Percentiles rank a stretch among this genome's conserved stretches.
Evolutionary conservation across 2,329 filamentous ascomycete species (phyloP).

Genomic region (Sodiomyces alkalinus): DNA sequence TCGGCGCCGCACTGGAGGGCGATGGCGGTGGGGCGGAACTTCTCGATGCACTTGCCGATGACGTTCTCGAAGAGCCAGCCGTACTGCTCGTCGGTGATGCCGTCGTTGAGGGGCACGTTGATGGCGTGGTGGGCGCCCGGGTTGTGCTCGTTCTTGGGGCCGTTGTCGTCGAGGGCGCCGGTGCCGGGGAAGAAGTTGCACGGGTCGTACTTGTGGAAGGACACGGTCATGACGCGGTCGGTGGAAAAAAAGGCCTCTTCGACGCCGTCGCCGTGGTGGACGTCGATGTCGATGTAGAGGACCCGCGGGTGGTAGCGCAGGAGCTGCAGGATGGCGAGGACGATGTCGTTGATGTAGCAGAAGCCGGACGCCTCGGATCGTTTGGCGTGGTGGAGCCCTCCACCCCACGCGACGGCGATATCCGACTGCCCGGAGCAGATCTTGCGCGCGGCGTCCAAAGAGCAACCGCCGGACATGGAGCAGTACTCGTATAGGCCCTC

Average conservation of each 20-base stretch:
- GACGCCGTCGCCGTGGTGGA: slow-evolving; percentile 85
- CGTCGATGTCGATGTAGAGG: slow-evolving; percentile 95
- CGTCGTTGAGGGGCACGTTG: slow-evolving; percentile 81
- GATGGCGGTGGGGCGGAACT: slow-evolving; percentile 80
- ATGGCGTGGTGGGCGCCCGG: slow-evolving; percentile 78
- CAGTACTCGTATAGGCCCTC: slow-evolving; percentile 93
- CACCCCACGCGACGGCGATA: slow-evolving; percentile 96
- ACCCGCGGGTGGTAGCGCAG: slow-evolving; percentile 84
- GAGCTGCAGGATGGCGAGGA: slow-evolving; percentile 85
- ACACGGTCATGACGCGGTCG: slow-evolving; percentile 83
- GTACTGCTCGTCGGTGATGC: slow-evolving; percentile 85
- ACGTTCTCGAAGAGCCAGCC: slow-evolving; percentile 69
- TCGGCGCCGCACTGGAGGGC: slow-evolving; percentile 94
- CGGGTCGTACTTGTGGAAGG: slow-evolving; percentile 90
- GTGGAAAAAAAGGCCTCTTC: slow-evolving; percentile 90
- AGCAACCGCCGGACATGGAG: slow-evolving; percentile 81
- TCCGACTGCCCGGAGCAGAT: slow-evolving; percentile 76
- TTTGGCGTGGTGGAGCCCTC: slow-evolving; percentile 91
- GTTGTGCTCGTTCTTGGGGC: slow-evolving; percentile 68
- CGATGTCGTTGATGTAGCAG: slow-evolving; percentile 98
- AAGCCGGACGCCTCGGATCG: slow-evolving; percentile 88
- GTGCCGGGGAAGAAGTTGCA: slow-evolving; percentile 78
- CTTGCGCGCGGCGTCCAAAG: slow-evolving; percentile 80
- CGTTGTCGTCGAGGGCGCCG: slow-evolving; percentile 73
- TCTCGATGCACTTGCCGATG: slow-evolving; percentile 61